Evolutionary conservation across 2,329 filamentous ascomycete genomes (phyloP).

Genomic region (Blastomyces parvus): DNA sequence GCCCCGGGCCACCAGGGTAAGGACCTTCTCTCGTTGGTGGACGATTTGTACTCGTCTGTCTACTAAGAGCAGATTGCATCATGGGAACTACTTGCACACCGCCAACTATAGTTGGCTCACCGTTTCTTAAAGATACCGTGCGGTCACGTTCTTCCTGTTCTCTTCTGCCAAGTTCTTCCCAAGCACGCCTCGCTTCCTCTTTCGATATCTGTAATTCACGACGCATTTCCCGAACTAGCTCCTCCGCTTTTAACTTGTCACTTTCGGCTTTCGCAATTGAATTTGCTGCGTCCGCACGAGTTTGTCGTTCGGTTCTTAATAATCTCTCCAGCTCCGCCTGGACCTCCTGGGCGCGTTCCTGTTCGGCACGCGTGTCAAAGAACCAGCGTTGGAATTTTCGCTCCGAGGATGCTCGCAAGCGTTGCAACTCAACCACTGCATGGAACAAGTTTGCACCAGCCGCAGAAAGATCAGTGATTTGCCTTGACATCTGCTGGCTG

Average conservation of each 20-base stretch:
- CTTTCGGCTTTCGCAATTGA: constrained; percentile 58
- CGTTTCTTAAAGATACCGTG: constrained; percentile 73
- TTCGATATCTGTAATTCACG: constrained; percentile 91
- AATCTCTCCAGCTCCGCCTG: constrained; percentile 69
- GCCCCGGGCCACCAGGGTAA: constrained; percentile 29
- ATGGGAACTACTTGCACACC: constrained; percentile 94
- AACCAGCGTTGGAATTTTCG: constrained; percentile 99
- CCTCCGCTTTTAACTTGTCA: constrained; percentile 61
- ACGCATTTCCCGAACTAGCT: constrained; percentile 78
- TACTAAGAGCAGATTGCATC: constrained; percentile 59
- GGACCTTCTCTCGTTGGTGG: constrained; percentile 40
- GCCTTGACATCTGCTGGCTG: constrained; percentile 77
- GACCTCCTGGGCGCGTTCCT: constrained; percentile 74
- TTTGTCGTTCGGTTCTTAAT: constrained; percentile 64
- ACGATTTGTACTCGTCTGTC: constrained; percentile 41
- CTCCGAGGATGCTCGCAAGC: constrained; percentile 86
- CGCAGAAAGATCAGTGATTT: constrained; percentile 94
- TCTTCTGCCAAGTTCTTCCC: constrained; percentile 89
- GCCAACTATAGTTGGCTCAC: constrained; percentile 78
- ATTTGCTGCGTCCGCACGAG: constrained; percentile 56
- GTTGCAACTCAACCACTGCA: constrained; percentile 90
- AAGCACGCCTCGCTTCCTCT: constrained; percentile 87
- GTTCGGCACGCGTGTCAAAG: constrained; percentile 81
- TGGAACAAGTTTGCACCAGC: constrained; percentile 96
- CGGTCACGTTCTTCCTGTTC: constrained; percentile 90